Conservation (phyloP, 805 yeast genomes). For the Candida adriatica region DNA sequence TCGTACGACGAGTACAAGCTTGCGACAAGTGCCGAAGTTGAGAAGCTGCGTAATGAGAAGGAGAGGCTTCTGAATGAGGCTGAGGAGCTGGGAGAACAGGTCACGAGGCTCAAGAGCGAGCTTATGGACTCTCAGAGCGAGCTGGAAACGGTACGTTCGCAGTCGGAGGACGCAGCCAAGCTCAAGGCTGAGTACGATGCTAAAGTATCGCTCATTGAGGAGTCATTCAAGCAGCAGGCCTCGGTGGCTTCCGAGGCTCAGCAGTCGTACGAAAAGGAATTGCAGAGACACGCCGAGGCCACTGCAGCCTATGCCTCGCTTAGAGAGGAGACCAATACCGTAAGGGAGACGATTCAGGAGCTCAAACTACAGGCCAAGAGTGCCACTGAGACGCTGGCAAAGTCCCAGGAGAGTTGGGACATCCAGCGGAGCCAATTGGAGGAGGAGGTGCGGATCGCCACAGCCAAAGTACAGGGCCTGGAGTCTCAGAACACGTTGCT, state of each 20-base stretch:
- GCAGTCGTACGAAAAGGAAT: slow-evolving; percentile 47
- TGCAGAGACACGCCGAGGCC: slow-evolving; percentile 47
- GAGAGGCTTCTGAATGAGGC: slow-evolving; percentile 15
- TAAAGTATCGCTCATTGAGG: slow-evolving; percentile 25
- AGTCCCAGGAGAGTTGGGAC: slow-evolving; percentile 39
- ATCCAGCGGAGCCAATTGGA: slow-evolving; percentile 35
- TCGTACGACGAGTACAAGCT: slow-evolving; percentile 43
- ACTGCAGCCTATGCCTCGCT: slow-evolving; percentile 34
- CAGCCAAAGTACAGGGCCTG: slow-evolving; percentile 45
- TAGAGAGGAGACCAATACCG: slow-evolving; percentile 29
- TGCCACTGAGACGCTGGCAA: slow-evolving; percentile 27
- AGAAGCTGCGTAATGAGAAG: slow-evolving; percentile 18
- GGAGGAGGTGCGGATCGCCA: slow-evolving; percentile 40
- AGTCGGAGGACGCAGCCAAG: slow-evolving; percentile 20
- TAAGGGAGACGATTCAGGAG: slow-evolving; percentile 23
- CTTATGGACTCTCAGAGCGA: slow-evolving; percentile 14
- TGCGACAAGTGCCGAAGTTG: slow-evolving; percentile 14
- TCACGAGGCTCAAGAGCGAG: slow-evolving; percentile 27
- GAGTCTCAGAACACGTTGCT: slow-evolving; percentile 62
- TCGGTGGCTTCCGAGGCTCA: slow-evolving; percentile 43
- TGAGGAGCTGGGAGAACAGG: slow-evolving; percentile 25
- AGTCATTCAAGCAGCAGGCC: slow-evolving; percentile 38
- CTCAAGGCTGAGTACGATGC: slow-evolving; percentile 26
- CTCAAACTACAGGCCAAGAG: slow-evolving; percentile 24
- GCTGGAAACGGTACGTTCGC: slow-evolving; percentile 12